These are phyloP conservation scores for Comarum palustre DNA, from an alignment of 306 rosid species.

Conservation along the genomic window DNA sequence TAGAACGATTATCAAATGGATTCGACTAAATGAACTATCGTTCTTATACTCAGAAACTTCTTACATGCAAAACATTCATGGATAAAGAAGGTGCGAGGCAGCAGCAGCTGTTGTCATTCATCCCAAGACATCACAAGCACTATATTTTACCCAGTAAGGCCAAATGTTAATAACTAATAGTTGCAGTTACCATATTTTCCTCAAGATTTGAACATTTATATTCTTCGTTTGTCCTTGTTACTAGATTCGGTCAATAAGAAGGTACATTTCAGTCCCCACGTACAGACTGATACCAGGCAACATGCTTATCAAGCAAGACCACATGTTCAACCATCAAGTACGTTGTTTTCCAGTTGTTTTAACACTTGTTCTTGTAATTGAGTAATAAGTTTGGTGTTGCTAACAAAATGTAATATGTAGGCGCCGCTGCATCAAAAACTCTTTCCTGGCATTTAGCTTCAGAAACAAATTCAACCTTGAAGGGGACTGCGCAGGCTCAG, in stretches of 20 bases:
- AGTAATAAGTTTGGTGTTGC: slow-evolving; percentile 17
- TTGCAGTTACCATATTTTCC: slow-evolving; percentile 23
- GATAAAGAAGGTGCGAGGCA: slow-evolving; percentile 88
- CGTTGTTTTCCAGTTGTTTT: slow-evolving; percentile 22
- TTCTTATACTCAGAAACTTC: slow-evolving; percentile 56
- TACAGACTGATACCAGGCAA: slow-evolving; percentile 52
- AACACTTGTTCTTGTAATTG: slow-evolving; percentile 10
- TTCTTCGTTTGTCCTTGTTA: slow-evolving; percentile 15
- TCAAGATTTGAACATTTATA: slow-evolving; percentile 16
- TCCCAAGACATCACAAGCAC: slow-evolving; percentile 93
- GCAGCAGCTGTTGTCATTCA: slow-evolving; percentile 71
- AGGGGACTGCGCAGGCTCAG: slow-evolving; percentile 44
- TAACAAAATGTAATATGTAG: slow-evolving; percentile 30
- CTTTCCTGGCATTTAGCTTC: slow-evolving; percentile 98
- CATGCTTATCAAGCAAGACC: slow-evolving; percentile 53
- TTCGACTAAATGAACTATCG: slow-evolving; percentile 27
- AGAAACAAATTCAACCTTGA: slow-evolving; percentile 73
- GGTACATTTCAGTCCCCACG: slow-evolving; percentile 69
- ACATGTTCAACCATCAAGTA: slow-evolving; percentile 64
- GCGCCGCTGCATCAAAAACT: slow-evolving; percentile 60
- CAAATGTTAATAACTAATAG: slow-evolving; percentile 26
- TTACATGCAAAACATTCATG: slow-evolving; percentile 63
- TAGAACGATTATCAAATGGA: slow-evolving; percentile 16
- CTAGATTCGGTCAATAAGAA: slow-evolving; percentile 68
- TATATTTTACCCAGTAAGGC: slow-evolving; percentile 69